Evolutionary conservation across 352 stramenopile species (phyloP), one percentile per base, ranked within the genome.

Genomic region (Phytopythium sindhum): DNA sequence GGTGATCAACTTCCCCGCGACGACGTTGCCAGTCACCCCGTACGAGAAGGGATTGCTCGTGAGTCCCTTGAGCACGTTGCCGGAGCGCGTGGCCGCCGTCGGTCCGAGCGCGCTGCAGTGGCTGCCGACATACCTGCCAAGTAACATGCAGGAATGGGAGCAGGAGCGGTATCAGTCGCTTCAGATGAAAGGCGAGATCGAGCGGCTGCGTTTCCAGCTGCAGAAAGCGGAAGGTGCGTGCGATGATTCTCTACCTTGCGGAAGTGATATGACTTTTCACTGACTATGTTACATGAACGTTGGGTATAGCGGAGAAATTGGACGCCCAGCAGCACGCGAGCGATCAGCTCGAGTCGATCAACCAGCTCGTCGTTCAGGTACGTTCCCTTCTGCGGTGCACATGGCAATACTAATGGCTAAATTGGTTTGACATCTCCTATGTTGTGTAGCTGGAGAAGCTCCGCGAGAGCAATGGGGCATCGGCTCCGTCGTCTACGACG

Each of bases 331-430:
- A 90, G 41, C 73, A 91, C 66, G 85, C 84, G 26, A 87, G 74
- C 35, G 85, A 92, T 41, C 85, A 93, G 51, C 69, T 92, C 21
- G 85, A 91, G 65, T 91, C 82, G 10, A 93, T 93, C 58, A 91
- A 93, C 61, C 79, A 91, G 53, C 80, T 93, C 37, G 85, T 93
- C 31, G 75, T 73, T 31, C 81, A 90, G 80, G 78, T 89, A 66
- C 9, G 61, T 31, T 33, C 47, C 23, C 4, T 8, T 11, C 50
- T 37, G 28, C 11, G 28, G 23, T 26, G 6, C 47, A 53, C n/a
- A 6, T 21, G 47, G 11, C 48, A 15, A 33, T 28, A 7, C 21
- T 61, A 24, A n/a, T 37, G n/a, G 11, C 29, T 29, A 5, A 53
- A 12, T 31, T 51, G 10, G 19, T 5, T 26, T 44, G 33, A 21